Evolutionary conservation across 176 grass and related monocot species (phyloP).

Genomic region (Phragmites australis): DNA sequence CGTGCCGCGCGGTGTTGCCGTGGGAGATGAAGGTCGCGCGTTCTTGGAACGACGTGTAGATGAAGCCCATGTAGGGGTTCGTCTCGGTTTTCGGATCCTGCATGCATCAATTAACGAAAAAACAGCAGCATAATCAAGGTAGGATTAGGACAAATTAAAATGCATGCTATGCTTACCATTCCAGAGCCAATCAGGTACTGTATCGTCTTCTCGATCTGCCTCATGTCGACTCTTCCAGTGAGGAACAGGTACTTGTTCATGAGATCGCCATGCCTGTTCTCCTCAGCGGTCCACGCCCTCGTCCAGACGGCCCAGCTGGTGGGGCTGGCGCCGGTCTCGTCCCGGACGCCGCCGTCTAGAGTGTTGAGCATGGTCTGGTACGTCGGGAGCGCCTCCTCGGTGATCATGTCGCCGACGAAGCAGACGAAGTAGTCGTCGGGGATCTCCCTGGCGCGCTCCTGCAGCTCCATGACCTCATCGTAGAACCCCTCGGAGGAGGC

Average conservation of each 20-base stretch:
- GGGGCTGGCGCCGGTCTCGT: conserved; percentile 38
- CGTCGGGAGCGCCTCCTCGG: conserved; percentile 45
- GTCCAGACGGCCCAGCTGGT: conserved; percentile 48
- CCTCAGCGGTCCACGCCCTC: conserved; percentile 39
- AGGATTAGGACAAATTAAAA: too few species aligned
- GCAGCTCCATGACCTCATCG: conserved; percentile 28
- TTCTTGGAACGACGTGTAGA: conserved; percentile 55
- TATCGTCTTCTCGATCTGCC: conserved; percentile 42
- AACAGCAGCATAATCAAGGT: too few species aligned
- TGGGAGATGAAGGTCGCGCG: conserved; percentile 49
- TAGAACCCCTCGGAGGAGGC: conserved; percentile 19
- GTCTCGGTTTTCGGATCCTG: conserved; percentile 42
- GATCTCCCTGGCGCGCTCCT: not conserved
- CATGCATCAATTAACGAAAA: too few species aligned
- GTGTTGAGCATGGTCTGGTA: conserved; percentile 58
- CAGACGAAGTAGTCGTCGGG: conserved; percentile 36
- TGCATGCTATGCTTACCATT: conserved; percentile 2
- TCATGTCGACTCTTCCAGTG: conserved; percentile 34
- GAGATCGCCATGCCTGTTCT: conserved; percentile 48
- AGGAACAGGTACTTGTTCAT: conserved; percentile 47
- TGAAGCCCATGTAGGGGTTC: conserved; percentile 41
- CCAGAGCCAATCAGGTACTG: conserved; percentile 43
- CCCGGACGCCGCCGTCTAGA: conserved; percentile 45
- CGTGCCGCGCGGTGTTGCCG: conserved; percentile 44
- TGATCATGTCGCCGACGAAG: conserved; percentile 45